Conservation (phyloP, 306 rosid species). For the Medicago truncatula region DNA sequence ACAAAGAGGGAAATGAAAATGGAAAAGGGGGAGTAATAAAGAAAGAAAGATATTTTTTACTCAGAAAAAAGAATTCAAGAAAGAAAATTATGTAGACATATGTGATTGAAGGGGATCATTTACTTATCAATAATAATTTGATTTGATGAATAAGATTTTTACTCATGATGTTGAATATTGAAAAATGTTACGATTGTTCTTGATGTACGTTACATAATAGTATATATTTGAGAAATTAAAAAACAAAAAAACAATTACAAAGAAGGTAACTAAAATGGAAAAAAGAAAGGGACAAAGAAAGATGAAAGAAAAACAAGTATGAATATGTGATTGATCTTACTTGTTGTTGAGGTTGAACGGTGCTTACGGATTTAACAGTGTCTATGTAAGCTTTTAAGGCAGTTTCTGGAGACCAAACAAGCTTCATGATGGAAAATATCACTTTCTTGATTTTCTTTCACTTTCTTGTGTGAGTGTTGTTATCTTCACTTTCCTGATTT, state of each 20-base stretch:
- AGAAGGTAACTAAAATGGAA: no score
- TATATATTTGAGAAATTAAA: no score
- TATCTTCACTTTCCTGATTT: constrained; percentile 4
- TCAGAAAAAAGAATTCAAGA: no score
- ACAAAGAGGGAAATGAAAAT: not conserved
- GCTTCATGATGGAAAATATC: constrained; percentile 68
- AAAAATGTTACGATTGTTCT: no score
- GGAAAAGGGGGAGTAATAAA: not conserved
- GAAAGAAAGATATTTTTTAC: not conserved
- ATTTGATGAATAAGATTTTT: no score
- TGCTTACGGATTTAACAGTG: constrained; percentile 79
- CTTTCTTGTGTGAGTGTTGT: not conserved
- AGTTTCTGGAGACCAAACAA: constrained; percentile 88
- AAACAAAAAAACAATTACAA: no score
- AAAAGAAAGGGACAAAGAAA: not conserved
- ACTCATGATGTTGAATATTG: no score
- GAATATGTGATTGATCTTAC: not conserved
- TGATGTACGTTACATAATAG: no score
- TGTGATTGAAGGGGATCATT: no score
- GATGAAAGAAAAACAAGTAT: not conserved
- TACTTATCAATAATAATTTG: no score
- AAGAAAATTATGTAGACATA: no score
- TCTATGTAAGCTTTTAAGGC: constrained; percentile 81
- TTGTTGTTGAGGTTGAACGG: not conserved
- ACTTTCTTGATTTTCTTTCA: not conserved